phyloP scores from a whole-genome alignment of 306 rosid species.

The Cajanus cajan region DNA sequence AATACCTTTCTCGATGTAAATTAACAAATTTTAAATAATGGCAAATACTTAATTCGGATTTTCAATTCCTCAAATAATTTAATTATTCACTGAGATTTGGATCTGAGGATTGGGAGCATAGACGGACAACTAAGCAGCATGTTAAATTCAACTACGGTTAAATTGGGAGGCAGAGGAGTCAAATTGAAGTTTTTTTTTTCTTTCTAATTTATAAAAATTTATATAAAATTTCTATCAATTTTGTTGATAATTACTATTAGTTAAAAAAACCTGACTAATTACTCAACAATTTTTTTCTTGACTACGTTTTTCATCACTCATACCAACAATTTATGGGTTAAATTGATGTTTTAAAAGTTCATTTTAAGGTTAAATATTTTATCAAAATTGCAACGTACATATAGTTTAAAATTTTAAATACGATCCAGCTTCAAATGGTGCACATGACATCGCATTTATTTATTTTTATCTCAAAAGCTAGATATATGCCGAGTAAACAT shows the following conservation, averaged over 20 bases:
- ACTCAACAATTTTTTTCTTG: too few species aligned
- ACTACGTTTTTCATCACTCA: too few species aligned
- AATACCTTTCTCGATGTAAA: neutral
- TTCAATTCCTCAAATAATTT: neutral
- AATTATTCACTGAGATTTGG: constrained; percentile 36
- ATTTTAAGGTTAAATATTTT: neutral
- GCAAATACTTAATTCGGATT: constrained; percentile 9
- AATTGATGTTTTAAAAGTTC: too few species aligned
- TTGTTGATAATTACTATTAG: too few species aligned
- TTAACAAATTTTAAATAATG: constrained; percentile 16
- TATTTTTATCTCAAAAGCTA: neutral
- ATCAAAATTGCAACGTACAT: neutral
- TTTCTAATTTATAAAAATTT: too few species aligned
- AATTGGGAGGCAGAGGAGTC: neutral
- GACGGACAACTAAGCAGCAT: constrained; percentile 26
- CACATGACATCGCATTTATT: neutral
- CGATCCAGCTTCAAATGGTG: neutral
- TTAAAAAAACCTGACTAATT: too few species aligned
- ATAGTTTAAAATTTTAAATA: neutral
- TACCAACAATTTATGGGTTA: too few species aligned
- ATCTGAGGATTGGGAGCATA: constrained; percentile 15
- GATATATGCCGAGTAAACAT: neutral
- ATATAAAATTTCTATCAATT: too few species aligned
- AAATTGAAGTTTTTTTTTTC: neutral
- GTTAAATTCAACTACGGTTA: neutral